phyloP scores from a whole-genome alignment of 345 rosid species.

The Aquilaria yunnanensis region DNA sequence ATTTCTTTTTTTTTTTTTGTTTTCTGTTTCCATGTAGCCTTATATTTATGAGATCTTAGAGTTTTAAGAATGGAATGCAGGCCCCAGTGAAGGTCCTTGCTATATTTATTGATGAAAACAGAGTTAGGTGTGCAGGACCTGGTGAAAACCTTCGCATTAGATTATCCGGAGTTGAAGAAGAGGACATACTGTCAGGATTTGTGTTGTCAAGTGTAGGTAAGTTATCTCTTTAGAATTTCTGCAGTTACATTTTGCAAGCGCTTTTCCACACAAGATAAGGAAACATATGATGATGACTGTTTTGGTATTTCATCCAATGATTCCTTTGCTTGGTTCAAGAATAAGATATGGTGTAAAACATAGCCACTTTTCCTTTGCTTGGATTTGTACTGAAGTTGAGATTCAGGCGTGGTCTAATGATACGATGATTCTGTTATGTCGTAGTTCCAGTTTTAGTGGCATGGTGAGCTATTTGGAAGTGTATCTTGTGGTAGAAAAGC shows the following conservation, averaged over 20 bases:
- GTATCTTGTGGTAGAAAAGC: no score
- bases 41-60: slow-evolving; percentile 6
- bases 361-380: no score
- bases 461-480: no score
- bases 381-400: no score
- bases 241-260: no score
- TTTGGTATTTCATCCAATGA: no score
- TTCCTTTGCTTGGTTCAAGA: no score
- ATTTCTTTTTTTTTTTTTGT: not conserved
- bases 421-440: no score
- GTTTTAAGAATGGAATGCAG: slow-evolving; percentile 27
- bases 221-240: slow-evolving; percentile 16
- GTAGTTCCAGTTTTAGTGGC: no score
- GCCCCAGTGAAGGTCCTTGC: slow-evolving; percentile 74
- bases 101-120: slow-evolving; percentile 64
- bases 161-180: slow-evolving; percentile 88
- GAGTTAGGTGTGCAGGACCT: slow-evolving; percentile 82
- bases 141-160: slow-evolving; percentile 88
- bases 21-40: not conserved
- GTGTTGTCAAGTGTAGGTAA: slow-evolving; percentile 80
- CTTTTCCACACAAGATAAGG: not conserved
- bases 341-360: no score
- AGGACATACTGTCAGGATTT: slow-evolving; percentile 82
- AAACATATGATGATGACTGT: no score
- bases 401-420: no score